Evolutionary conservation across 2,329 filamentous ascomycete genomes (phyloP).

Genomic region (Fusarium sp.): DNA sequence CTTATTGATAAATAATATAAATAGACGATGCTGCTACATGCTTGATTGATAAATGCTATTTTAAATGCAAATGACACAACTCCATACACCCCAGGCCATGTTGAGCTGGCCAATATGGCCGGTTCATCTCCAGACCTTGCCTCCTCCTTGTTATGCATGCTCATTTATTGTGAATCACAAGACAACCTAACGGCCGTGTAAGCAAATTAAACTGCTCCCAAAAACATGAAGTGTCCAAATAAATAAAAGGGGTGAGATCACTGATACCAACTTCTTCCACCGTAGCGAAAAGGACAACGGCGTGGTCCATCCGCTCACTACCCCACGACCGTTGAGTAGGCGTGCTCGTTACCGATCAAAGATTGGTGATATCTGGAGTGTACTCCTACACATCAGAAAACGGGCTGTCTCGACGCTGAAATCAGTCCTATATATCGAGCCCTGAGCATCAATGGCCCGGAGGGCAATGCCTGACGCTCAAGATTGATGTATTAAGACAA

Average conservation of each 20-base stretch:
- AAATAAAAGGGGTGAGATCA: constrained; percentile 28
- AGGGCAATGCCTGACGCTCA: constrained; percentile 2
- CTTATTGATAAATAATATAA: constrained; percentile 4
- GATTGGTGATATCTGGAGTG: background rate
- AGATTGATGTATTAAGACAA: constrained; percentile 1
- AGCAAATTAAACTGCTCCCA: constrained; percentile 32
- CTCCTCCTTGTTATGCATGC: constrained; percentile 31
- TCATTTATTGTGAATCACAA: constrained; percentile 27
- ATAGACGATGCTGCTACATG: constrained; percentile 26
- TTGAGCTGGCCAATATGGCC: constrained; percentile 15
- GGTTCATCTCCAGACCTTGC: constrained; percentile 20
- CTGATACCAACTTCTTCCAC: constrained; percentile 10
- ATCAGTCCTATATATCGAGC: constrained; percentile 1
- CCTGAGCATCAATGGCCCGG: constrained; percentile 5
- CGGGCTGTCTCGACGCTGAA: constrained; percentile 10
- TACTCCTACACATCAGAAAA: background rate
- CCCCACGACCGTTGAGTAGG: background rate
- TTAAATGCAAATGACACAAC: constrained; percentile 27
- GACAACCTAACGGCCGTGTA: constrained; percentile 24
- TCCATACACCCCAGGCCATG: constrained; percentile 29
- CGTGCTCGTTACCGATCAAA: constrained; percentile 1
- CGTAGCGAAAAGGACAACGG: constrained; percentile 1
- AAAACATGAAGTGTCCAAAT: constrained; percentile 32
- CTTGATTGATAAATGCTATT: constrained; percentile 33
- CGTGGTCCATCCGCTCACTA: constrained; percentile 8